Evolutionary conservation across 2,329 filamentous ascomycete genomes (phyloP).

Genomic region (Diaporthe destruens): DNA sequence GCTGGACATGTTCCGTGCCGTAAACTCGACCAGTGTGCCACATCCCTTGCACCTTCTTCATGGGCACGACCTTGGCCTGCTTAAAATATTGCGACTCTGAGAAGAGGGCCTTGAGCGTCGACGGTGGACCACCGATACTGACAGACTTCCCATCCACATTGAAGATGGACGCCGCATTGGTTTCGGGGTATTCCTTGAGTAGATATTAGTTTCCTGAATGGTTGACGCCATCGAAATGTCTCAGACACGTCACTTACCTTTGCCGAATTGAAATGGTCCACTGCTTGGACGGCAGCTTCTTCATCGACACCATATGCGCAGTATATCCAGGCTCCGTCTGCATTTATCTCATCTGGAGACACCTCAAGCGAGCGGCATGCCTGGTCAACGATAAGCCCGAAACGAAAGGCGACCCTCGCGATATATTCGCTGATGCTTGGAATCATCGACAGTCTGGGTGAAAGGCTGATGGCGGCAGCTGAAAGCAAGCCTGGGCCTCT

Average conservation of each 20-base stretch:
- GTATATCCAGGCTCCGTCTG: slow-evolving; percentile 14
- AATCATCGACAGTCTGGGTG: slow-evolving; percentile 9
- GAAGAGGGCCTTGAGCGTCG: slow-evolving; percentile 8
- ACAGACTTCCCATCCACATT: slow-evolving; percentile 7
- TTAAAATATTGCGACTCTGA: background rate
- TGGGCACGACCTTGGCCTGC: background rate
- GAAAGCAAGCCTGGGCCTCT: slow-evolving; percentile 1
- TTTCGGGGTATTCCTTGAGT: background rate
- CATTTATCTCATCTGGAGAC: slow-evolving; percentile 5
- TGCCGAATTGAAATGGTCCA: background rate
- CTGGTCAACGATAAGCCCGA: slow-evolving; percentile 5
- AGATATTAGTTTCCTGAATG: background rate
- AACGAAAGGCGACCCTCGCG: background rate
- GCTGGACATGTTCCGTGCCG: background rate
- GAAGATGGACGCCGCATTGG: slow-evolving; percentile 4
- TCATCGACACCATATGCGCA: background rate
- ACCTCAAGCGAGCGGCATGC: slow-evolving; percentile 14
- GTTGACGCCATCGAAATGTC: too few relatives aligned
- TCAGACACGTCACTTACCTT: background rate
- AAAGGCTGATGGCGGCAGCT: slow-evolving; percentile 14
- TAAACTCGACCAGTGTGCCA: slow-evolving; percentile 9
- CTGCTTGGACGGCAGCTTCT: background rate
- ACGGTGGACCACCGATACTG: slow-evolving; percentile 13
- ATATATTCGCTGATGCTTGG: background rate
- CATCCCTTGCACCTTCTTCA: slow-evolving; percentile 18